Conservation (phyloP, 352 stramenopile species). For the Globisporangium nagaii region DNA sequence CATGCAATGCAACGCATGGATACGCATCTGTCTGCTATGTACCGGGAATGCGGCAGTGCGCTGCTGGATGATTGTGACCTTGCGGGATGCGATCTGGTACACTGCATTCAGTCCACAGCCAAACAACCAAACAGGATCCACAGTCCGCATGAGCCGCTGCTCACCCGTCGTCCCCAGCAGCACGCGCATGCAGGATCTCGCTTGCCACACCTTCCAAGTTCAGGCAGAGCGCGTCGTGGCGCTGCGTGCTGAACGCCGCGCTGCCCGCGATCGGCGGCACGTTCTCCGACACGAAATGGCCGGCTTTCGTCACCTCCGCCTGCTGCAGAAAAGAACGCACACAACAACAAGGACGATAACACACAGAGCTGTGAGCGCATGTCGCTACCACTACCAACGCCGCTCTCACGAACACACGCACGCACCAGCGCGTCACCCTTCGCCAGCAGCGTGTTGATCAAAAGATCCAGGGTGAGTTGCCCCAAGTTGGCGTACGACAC, state of each 20-base stretch:
- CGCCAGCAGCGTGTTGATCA: slow-evolving; percentile 70
- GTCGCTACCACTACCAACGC: not conserved
- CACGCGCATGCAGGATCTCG: not conserved
- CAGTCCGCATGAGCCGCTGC: too few relatives aligned
- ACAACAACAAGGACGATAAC: not conserved
- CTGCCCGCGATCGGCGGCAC: slow-evolving; percentile 57
- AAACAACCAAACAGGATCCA: not conserved
- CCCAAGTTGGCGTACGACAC: slow-evolving; percentile 81
- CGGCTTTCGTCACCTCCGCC: slow-evolving; percentile 34
- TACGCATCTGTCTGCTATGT: not conserved
- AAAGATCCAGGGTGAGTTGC: slow-evolving; percentile 69
- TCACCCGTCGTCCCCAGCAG: too few relatives aligned
- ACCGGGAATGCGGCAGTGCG: slow-evolving; percentile 48
- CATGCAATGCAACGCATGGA: not conserved
- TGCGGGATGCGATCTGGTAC: slow-evolving; percentile 52
- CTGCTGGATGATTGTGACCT: slow-evolving; percentile 75
- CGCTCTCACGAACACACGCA: not conserved
- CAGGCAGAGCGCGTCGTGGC: slow-evolving; percentile 43
- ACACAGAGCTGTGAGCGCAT: not conserved
- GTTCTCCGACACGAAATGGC: slow-evolving; percentile 55
- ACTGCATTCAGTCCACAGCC: slow-evolving; percentile 26
- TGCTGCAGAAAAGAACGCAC: slow-evolving; percentile 28
- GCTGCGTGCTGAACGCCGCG: slow-evolving; percentile 43
- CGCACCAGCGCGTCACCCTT: slow-evolving; percentile 40
- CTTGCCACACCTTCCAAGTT: slow-evolving; percentile 60